Evolutionary conservation across 2,329 filamentous ascomycete species (phyloP).

Genomic region (Berkeleyomyces rouxiae): DNA sequence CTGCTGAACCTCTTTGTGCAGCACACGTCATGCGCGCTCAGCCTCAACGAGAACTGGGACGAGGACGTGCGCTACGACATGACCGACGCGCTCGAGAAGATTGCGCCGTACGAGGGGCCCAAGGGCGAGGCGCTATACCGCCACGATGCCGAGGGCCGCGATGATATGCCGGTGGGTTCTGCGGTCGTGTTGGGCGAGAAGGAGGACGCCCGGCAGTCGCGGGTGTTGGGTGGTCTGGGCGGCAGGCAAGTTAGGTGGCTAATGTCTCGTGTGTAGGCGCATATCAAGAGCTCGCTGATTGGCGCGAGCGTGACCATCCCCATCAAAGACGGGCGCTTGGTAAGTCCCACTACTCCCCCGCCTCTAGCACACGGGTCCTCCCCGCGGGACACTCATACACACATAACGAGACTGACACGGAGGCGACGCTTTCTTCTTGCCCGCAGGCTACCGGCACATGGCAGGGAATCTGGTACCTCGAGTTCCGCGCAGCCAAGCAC

Average conservation of each 20-base stretch:
- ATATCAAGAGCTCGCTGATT: slow-evolving; percentile 81
- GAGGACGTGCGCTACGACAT: slow-evolving; percentile 78
- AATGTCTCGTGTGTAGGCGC: slow-evolving; percentile 38
- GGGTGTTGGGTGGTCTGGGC: too few relatives aligned
- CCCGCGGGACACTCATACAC: neutral
- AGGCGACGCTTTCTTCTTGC: neutral
- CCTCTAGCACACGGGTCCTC: neutral
- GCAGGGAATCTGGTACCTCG: slow-evolving; percentile 89
- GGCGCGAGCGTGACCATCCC: slow-evolving; percentile 83
- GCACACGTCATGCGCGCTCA: slow-evolving; percentile 83
- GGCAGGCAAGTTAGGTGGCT: too few relatives aligned
- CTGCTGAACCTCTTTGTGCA: slow-evolving; percentile 83
- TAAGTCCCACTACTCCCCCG: slow-evolving; percentile 21
- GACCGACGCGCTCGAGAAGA: slow-evolving; percentile 80
- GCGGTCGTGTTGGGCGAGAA: too few relatives aligned
- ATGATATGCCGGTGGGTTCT: slow-evolving; percentile 71
- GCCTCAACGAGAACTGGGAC: slow-evolving; percentile 85
- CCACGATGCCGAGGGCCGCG: slow-evolving; percentile 70
- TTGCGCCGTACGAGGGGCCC: slow-evolving; percentile 62
- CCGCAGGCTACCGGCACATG: slow-evolving; percentile 46
- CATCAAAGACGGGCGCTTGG: slow-evolving; percentile 69
- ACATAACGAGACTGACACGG: neutral
- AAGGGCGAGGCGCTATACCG: slow-evolving; percentile 62
- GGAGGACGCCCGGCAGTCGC: too few relatives aligned
- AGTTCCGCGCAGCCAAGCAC: slow-evolving; percentile 67